phyloP scores from a whole-genome alignment of 1,139 yeast species.

The Suhomyces bokatorum region DNA sequence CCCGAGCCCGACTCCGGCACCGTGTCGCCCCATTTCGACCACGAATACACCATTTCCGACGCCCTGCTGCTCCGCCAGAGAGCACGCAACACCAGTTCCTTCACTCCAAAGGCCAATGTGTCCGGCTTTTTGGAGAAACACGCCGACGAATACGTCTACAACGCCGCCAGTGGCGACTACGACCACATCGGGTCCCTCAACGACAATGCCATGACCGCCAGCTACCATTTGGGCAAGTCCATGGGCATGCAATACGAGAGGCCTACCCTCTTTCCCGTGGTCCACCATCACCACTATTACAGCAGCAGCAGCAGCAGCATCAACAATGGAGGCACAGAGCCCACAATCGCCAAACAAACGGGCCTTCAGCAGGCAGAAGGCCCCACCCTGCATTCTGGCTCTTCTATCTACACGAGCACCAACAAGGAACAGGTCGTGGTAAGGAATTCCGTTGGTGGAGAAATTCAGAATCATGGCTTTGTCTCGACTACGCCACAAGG shows the following conservation, averaged over 20 bases:
- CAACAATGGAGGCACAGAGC: not conserved
- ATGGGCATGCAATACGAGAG: conserved; percentile 5
- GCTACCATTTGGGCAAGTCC: conserved; percentile 15
- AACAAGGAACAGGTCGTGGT: too few species aligned
- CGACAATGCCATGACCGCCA: conserved; percentile 15
- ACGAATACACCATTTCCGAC: conserved; percentile 4
- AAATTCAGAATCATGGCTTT: too few species aligned
- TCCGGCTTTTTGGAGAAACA: conserved; percentile 19
- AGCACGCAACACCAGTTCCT: conserved; percentile 20
- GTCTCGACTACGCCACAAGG: too few species aligned
- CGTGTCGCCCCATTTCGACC: conserved; percentile 1
- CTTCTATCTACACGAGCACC: too few species aligned
- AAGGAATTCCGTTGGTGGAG: too few species aligned
- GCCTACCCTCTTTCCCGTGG: conserved; percentile 3
- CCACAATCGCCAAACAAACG: not conserved
- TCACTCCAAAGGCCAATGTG: conserved; percentile 22
- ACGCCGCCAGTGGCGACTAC: conserved; percentile 23
- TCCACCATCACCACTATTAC: conserved; percentile 14
- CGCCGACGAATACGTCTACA: conserved; percentile 24
- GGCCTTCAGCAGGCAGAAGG: not conserved
- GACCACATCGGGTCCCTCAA: conserved; percentile 11
- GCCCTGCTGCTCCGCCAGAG: not conserved
- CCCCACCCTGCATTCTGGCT: not conserved
- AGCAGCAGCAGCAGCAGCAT: too few species aligned
- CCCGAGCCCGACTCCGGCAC: not conserved